phyloP scores from a whole-genome alignment of 2,329 filamentous ascomycete genomes.

The Paracorniculantispora psalliotae region DNA sequence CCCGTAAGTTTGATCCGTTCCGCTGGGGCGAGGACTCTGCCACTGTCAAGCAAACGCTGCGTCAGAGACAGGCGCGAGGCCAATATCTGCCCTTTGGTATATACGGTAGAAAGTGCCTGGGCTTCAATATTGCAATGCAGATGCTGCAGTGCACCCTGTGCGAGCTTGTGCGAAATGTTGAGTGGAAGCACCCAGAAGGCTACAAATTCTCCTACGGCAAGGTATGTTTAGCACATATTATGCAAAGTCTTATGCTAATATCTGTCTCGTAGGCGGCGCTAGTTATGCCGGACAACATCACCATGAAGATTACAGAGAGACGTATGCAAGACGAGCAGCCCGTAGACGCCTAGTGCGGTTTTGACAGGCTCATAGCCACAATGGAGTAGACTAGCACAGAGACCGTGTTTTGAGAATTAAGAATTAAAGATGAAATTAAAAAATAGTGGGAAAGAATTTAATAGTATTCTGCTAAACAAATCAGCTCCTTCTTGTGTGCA shows the following conservation, averaged over 20 bases:
- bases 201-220: constrained; percentile 6
- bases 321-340: neutral
- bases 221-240: neutral
- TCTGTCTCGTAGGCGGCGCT: neutral
- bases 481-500: neutral
- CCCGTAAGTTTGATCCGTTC: neutral
- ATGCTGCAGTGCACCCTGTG: constrained; percentile 1
- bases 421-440: too few relatives aligned
- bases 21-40: constrained; percentile 4
- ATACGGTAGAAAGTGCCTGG: neutral
- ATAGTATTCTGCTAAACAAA: too few relatives aligned
- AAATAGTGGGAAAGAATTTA: too few relatives aligned
- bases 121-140: neutral
- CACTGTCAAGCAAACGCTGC: neutral
- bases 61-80: neutral
- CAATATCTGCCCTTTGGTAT: constrained; percentile 9
- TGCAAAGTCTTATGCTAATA: neutral
- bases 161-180: constrained; percentile 6
- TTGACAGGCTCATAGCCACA: too few relatives aligned
- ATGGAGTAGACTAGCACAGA: too few relatives aligned
- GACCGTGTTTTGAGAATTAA: too few relatives aligned
- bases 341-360: neutral
- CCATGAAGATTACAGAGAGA: neutral
- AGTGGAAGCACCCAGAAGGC: constrained; percentile 3
- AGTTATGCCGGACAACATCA: neutral